Percentiles rank a stretch among this genome's conserved stretches.
Conservation (phyloP, 768 basidiomycete species). For the Lactarius indigo region DNA sequence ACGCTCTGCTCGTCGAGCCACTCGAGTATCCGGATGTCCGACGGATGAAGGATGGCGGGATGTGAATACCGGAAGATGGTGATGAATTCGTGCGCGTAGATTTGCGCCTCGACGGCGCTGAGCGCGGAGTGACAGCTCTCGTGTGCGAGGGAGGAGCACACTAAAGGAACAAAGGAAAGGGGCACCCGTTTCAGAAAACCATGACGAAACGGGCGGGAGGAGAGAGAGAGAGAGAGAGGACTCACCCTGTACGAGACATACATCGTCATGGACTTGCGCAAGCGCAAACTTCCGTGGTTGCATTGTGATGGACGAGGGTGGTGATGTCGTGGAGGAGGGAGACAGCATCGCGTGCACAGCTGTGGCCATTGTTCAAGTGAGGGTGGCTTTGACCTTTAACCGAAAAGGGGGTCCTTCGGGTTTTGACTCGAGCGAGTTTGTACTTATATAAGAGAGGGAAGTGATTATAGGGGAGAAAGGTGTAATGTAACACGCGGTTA, state of each 20-base stretch:
- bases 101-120: slow-evolving; percentile 31
- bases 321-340: slow-evolving; percentile 7
- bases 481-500: slow-evolving; percentile 11
- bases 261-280: slow-evolving; percentile 25
- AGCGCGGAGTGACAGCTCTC: slow-evolving; percentile 31
- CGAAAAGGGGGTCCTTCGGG: neutral
- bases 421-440: neutral
- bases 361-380: slow-evolving; percentile 1
- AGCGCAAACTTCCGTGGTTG: slow-evolving; percentile 23
- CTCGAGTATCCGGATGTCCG: slow-evolving; percentile 36
- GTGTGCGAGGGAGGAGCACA: slow-evolving; percentile 16
- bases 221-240: neutral
- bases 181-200: neutral
- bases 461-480: neutral
- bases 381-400: neutral
- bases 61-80: slow-evolving; percentile 40
- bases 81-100: slow-evolving; percentile 40
- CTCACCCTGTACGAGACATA: slow-evolving; percentile 29
- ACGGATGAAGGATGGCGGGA: slow-evolving; percentile 33
- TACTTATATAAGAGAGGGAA: slow-evolving; percentile 6
- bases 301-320: neutral
- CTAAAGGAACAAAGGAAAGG: neutral
- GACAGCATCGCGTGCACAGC: slow-evolving; percentile 10
- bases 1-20: slow-evolving; percentile 32
- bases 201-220: neutral